A percentile compares a stretch with the other conserved stretches of the same genome.
phyloP scores from a whole-genome alignment of 768 basidiomycete species.

The Ephemerocybe angulata region DNA sequence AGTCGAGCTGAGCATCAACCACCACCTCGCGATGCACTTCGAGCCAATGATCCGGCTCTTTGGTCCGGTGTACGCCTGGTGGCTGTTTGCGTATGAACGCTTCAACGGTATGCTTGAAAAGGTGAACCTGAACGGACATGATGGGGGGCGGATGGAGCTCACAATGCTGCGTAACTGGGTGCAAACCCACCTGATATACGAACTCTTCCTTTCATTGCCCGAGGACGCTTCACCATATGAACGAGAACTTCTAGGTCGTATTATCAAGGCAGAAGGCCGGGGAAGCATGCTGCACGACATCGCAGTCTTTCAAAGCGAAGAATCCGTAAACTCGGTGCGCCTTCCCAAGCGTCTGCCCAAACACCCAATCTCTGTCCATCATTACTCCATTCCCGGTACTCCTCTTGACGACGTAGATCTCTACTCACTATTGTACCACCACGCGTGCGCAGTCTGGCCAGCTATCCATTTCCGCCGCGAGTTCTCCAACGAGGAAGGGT shows the following conservation, averaged over 20 bases:
- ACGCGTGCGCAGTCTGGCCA: neutral
- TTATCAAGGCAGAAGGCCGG: neutral
- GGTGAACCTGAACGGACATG: slow-evolving; percentile 29
- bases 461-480: neutral
- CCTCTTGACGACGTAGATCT: no score
- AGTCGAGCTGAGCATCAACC: slow-evolving; percentile 20
- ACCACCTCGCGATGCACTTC: slow-evolving; percentile 28
- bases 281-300: neutral
- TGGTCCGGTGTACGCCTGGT: slow-evolving; percentile 32
- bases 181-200: slow-evolving; percentile 22
- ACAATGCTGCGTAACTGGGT: slow-evolving; percentile 28
- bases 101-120: slow-evolving; percentile 33
- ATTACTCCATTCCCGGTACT: no score
- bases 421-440: no score
- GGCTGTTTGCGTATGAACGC: slow-evolving; percentile 32
- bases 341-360: no score
- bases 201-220: slow-evolving; percentile 16
- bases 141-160: slow-evolving; percentile 25
- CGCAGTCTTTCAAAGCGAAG: neutral
- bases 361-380: no score
- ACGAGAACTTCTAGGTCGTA: neutral
- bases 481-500: neutral
- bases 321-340: neutral
- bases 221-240: neutral
- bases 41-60: slow-evolving; percentile 18